Base-by-base conservation (phyloP, 1,284 basidiomycete genomes). In the Ganoderma sinense region DNA sequence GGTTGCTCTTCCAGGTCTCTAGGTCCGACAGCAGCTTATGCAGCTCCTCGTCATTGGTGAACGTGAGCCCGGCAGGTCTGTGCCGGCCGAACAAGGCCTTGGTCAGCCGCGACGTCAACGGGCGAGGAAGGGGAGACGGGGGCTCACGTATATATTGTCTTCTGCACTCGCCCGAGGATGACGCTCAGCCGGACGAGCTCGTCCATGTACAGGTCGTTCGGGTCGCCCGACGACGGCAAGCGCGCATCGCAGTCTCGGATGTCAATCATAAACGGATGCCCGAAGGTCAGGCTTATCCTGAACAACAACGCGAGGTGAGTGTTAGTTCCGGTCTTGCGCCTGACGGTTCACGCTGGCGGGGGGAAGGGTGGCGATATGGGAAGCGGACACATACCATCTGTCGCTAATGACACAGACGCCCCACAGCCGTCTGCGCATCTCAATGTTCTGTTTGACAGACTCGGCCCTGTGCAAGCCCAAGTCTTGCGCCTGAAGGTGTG, bases 211-310 rank as follows among this genome's bases (percentile, higher is more conserved):
- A 91, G 83, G 74, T 92, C 90, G 55, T 89, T 86, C 26, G 88
- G 86, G 75, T 94, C 90, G 20, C 87, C 94, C 64, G 90, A 94
- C 74, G 86, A 94, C 4, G 95, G 96, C 43, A 97, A 83, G 56
- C 96, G 90, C 16, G 94, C 93, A 80, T 98, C 97, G 80, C 97
- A 98, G 80, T 98, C 97, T 73, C 93, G 90, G 3, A 98, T 89
- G 79, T 97, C 95, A 74, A 98, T 96, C 90, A 97, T 93, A 79
- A 91, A 92, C 2, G 97, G 94, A 75, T 94, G 93, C 0, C 94
- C 94, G 77, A 93, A 96, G 45, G 92, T 89, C 55, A 92, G 82
- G 78, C 91, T 92, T 67, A 89, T 87, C 92, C 92, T 94, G 77
- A 31, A 71, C 36, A 36, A 36, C 36, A 36, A 36, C 64, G 51